A percentile compares a stretch with the other conserved stretches of the same genome.
Evolutionary conservation across 208 protist genomes (phyloP).

Genomic region (Leishmania gerbilli): DNA sequence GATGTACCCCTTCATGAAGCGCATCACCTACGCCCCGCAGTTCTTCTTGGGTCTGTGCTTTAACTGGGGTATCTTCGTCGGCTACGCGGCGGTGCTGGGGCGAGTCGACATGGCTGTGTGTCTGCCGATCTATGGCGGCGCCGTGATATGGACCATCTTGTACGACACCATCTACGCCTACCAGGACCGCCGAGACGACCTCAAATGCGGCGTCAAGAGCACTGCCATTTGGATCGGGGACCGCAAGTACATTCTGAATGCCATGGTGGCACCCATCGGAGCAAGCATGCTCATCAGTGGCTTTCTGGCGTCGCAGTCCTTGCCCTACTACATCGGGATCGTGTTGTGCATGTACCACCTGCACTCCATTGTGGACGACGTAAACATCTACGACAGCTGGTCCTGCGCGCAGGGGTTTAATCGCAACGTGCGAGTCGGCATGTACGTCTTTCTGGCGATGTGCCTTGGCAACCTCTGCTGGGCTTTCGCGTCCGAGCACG

Average conservation of each 20-base stretch:
- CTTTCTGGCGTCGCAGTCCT: slow-evolving; percentile 64
- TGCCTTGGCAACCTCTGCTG: slow-evolving; percentile 79
- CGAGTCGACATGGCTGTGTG: slow-evolving; percentile 71
- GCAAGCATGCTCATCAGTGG: slow-evolving; percentile 59
- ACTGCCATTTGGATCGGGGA: slow-evolving; percentile 82
- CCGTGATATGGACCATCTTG: slow-evolving; percentile 78
- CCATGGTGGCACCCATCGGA: slow-evolving; percentile 57
- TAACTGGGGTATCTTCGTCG: slow-evolving; percentile 89
- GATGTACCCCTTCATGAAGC: slow-evolving; percentile 87
- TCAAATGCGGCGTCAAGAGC: slow-evolving; percentile 85
- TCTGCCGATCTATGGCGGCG: slow-evolving; percentile 71
- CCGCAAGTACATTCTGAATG: slow-evolving; percentile 74
- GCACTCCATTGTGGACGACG: slow-evolving; percentile 77
- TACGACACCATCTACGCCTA: slow-evolving; percentile 90
- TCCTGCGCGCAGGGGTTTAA: slow-evolving; percentile 70
- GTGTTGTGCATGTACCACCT: slow-evolving; percentile 65
- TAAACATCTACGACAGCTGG: slow-evolving; percentile 89
- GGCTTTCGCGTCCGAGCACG: slow-evolving; percentile 73
- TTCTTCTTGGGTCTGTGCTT: slow-evolving; percentile 77
- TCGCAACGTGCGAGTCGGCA: slow-evolving; percentile 66
- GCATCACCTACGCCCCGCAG: slow-evolving; percentile 81
- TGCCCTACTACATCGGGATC: slow-evolving; percentile 76
- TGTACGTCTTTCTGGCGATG: slow-evolving; percentile 75
- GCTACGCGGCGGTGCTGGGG: slow-evolving; percentile 83
- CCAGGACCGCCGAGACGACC: slow-evolving; percentile 75